Evolutionary conservation across 257 asterid species (phyloP), one percentile per base, ranked within the genome.

Genomic region (Solanum rostratum): DNA sequence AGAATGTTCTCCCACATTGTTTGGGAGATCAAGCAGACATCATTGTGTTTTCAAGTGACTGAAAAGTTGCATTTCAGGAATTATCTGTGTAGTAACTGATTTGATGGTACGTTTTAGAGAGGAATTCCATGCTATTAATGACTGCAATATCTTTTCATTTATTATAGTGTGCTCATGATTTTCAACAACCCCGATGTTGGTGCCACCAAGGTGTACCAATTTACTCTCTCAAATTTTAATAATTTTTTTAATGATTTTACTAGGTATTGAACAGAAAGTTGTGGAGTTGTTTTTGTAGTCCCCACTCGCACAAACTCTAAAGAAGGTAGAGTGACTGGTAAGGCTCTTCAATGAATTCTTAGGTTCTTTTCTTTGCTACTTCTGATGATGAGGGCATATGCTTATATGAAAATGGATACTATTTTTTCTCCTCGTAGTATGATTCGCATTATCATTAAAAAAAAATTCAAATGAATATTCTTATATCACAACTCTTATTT

Each of bases 21-120:
- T 29, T 94, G 94, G 85, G 99, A 96, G 92, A 90, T 96, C 92
- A 92, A 92, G 88, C 93, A 87, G 87, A 94, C 97, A 73, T 89
- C 98, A 68, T 89, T 93, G 57, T 96, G 98, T 90, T 96, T 96
- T 90, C 99, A 96, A 92, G 99, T 96, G 85, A 90, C 95, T 88
- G 68, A 53, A 46, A 55, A 46, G 78, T 70, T 54, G 84, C 50
- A 70, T 27, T 59, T 79, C 11, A 53, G n/a, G 54, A 50, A 50
- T 12, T 50, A 50, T 50, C 18, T 50, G 54, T 50, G 54, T 5
- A 12, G 19, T 14, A 70, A 71, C 6, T 50, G 7, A 50, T 14
- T 50, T 50, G 54, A 50, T 50, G 54, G 54, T 1, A 50, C 14
- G 54, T 50, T 50, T 50, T 12, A 50, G 54, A 50, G 54, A 63